Evolutionary conservation across 768 basidiomycete species (phyloP).

Genomic region (Mycena chlorophos): DNA sequence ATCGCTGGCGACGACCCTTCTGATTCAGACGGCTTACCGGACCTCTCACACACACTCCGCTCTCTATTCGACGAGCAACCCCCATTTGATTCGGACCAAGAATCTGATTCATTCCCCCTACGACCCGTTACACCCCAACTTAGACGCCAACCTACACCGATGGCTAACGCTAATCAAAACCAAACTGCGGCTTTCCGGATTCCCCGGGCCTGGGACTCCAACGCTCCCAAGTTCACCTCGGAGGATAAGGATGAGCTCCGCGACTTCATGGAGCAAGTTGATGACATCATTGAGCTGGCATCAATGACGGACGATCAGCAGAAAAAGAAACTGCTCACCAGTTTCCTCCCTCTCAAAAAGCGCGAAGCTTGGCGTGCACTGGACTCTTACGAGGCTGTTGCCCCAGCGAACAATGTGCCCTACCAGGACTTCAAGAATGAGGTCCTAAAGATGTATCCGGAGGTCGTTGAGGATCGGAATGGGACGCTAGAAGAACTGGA

Average conservation of each 20-base stretch:
- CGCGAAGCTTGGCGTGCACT: conserved; percentile 6
- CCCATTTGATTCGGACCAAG: conserved; percentile 2
- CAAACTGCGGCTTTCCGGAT: conserved; percentile 8
- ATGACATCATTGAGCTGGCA: conserved; percentile 8
- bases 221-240: conserved; percentile 10
- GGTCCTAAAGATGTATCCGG: conserved; percentile 8
- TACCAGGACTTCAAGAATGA: conserved; percentile 11
- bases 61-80: conserved; percentile 3
- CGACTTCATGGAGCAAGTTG: conserved; percentile 13
- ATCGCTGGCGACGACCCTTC: conserved; percentile 10
- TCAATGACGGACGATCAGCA: conserved; percentile 5
- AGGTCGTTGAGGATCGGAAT: conserved; percentile 9
- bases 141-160: conserved; percentile 2
- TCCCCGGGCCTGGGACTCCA: conserved; percentile 13
- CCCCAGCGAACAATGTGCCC: neutral
- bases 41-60: neutral
- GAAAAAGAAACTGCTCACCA: conserved; percentile 9
- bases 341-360: conserved; percentile 6
- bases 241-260: conserved; percentile 12
- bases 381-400: neutral
- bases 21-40: neutral
- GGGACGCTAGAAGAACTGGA: conserved; percentile 13
- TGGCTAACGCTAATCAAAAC: conserved; percentile 1
- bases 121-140: conserved; percentile 8
- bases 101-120: neutral